These are phyloP conservation scores for Solanum bulbocastanum DNA, from an alignment of 257 asterid genomes.

Conservation along the genomic window DNA sequence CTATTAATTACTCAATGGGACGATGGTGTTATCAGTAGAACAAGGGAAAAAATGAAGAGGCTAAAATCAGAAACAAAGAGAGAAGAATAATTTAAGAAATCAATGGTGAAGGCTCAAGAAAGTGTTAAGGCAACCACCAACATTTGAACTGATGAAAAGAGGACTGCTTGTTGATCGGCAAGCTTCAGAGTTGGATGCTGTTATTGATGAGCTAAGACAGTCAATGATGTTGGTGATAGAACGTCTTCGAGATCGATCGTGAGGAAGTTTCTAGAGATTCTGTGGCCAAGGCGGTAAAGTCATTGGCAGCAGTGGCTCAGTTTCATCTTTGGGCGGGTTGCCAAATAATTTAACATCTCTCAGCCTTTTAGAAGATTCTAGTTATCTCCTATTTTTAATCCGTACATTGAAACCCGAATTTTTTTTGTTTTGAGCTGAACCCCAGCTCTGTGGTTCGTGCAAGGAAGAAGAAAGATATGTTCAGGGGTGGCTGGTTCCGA, in stretches of 20 bases:
- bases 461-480: not conserved
- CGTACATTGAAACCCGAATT: not conserved
- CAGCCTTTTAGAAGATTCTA: not conserved
- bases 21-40: not conserved
- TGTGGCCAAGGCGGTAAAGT: not conserved
- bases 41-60: not conserved
- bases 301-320: conserved; percentile 3
- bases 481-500: not conserved
- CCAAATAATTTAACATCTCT: not conserved
- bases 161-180: conserved; percentile 1
- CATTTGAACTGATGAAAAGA: not conserved
- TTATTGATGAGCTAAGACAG: conserved; percentile 1
- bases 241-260: not conserved
- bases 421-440: not conserved
- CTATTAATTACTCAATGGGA: not conserved
- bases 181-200: not conserved
- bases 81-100: not conserved
- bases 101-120: conserved; percentile 14
- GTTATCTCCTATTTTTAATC: not conserved
- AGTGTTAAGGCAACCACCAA: conserved; percentile 1
- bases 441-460: not conserved
- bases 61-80: not conserved
- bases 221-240: conserved; percentile 3
- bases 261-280: conserved; percentile 5
- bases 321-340: not conserved